Evolutionary conservation across 352 stramenopile species (phyloP).

Genomic region (Phytopythium boreale): DNA sequence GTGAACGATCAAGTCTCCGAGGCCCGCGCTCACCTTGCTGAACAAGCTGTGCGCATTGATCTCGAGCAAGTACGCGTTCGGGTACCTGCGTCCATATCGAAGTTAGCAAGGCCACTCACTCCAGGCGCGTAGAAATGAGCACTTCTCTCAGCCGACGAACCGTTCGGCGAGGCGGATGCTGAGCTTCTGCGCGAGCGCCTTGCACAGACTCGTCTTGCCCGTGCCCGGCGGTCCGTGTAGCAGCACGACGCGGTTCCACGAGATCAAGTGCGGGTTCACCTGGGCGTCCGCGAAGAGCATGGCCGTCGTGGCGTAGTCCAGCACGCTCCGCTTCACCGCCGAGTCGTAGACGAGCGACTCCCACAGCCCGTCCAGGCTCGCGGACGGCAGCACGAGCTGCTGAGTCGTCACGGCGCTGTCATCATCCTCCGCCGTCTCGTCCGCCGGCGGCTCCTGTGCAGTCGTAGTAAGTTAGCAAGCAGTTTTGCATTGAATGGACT

Average conservation of each 20-base stretch:
- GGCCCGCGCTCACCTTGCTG: conserved; percentile 62
- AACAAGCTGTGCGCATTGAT: conserved; percentile 94
- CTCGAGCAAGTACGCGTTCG: conserved; percentile 80
- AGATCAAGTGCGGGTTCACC: conserved; percentile 88
- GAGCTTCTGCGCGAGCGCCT: conserved; percentile 91
- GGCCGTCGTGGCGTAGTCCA: conserved; percentile 88
- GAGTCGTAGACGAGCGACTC: conserved; percentile 86
- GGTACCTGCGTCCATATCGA: conserved; percentile 30
- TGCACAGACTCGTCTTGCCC: conserved; percentile 92
- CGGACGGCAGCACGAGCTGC: conserved; percentile 66
- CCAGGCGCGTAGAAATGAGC: not conserved
- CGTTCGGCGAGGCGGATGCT: conserved; percentile 78
- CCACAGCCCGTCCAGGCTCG: conserved; percentile 70
- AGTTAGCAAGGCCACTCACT: conserved; percentile 1
- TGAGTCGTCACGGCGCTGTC: conserved; percentile 81
- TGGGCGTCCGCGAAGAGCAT: conserved; percentile 87
- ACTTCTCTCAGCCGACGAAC: conserved; percentile 18
- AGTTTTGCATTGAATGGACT: too few relatives aligned
- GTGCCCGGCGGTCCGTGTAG: conserved; percentile 92
- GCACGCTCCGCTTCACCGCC: conserved; percentile 70
- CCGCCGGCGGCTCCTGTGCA: conserved; percentile 48
- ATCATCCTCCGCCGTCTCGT: conserved; percentile 79
- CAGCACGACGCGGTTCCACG: conserved; percentile 91
- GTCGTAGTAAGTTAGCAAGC: not conserved
- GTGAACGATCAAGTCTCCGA: not conserved